Evolutionary conservation across 2,329 filamentous ascomycete genomes (phyloP).

Genomic region (Phaeosphaeriaceae sp.): DNA sequence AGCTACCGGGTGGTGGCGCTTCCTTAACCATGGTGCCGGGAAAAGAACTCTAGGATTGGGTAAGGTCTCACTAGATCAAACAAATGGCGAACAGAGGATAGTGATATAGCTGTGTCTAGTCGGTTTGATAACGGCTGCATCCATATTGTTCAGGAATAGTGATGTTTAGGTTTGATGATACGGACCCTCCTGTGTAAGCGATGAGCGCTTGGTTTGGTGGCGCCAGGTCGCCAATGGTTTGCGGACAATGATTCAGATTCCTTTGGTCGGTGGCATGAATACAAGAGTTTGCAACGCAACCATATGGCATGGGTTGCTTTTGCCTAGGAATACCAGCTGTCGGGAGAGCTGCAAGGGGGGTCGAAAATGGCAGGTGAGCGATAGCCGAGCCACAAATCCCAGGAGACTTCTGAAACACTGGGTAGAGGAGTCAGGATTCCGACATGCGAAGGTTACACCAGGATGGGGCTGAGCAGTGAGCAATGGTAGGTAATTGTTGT

Average conservation of each 20-base stretch:
- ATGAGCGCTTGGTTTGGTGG: slow-evolving; percentile 29
- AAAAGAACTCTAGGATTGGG: slow-evolving; percentile 18
- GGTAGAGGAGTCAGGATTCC: slow-evolving; percentile 4
- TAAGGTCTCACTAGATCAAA: slow-evolving; percentile 19
- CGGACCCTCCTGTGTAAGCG: slow-evolving; percentile 21
- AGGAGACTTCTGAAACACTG: slow-evolving; percentile 9
- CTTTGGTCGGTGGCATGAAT: slow-evolving; percentile 8
- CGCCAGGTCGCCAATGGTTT: slow-evolving; percentile 9
- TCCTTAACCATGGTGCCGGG: slow-evolving; percentile 47
- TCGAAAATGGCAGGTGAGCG: slow-evolving; percentile 5
- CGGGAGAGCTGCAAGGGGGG: slow-evolving; percentile 8
- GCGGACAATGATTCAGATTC: slow-evolving; percentile 7
- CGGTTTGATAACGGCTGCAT: slow-evolving; percentile 9
- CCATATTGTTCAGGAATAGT: slow-evolving; percentile 8
- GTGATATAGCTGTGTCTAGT: slow-evolving; percentile 4
- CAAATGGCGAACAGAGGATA: slow-evolving; percentile 22
- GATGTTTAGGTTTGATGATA: slow-evolving; percentile 25
- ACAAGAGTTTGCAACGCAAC: neutral
- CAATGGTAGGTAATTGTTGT: neutral
- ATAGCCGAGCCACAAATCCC: slow-evolving; percentile 14
- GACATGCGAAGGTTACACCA: slow-evolving; percentile 4
- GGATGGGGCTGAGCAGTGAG: slow-evolving; percentile 5
- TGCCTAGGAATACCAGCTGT: neutral
- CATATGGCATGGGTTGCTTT: neutral
- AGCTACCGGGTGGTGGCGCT: slow-evolving; percentile 46